Conservation (phyloP, 306 rosid genomes). For the Aeschynomene evenia region DNA sequence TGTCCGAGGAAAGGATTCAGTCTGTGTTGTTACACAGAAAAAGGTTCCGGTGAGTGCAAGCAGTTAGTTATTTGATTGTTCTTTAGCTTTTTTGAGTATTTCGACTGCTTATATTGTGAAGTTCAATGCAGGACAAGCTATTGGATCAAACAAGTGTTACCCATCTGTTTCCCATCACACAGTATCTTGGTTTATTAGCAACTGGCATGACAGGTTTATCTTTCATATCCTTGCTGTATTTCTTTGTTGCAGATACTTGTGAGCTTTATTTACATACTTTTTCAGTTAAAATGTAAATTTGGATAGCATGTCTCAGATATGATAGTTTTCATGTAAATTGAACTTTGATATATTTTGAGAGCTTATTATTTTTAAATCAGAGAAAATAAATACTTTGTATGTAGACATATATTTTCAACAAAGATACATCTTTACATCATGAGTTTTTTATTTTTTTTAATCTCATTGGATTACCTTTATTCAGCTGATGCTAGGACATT, state of each 20-base stretch:
- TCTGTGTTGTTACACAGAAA: slow-evolving; percentile 98
- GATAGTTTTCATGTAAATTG: neutral
- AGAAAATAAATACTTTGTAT: neutral
- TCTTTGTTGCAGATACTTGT: neutral
- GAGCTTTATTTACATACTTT: neutral
- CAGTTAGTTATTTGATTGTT: too few relatives aligned
- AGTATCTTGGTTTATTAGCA: too few relatives aligned
- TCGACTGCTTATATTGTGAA: too few relatives aligned
- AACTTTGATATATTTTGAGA: slow-evolving; percentile 8
- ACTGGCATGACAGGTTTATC: too few relatives aligned
- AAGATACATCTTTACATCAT: neutral
- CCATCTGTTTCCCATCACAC: too few relatives aligned
- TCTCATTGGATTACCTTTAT: slow-evolving; percentile 23
- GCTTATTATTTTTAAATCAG: neutral
- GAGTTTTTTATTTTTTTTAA: slow-evolving; percentile 31
- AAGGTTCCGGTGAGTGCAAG: slow-evolving; percentile 85
- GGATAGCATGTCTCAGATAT: neutral
- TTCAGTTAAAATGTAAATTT: neutral
- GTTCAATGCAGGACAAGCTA: too few relatives aligned
- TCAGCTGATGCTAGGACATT: slow-evolving; percentile 97
- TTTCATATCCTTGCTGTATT: neutral
- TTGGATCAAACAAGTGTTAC: too few relatives aligned
- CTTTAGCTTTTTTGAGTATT: neutral
- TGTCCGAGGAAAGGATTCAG: slow-evolving; percentile 89
- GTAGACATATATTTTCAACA: neutral